Evolutionary conservation across 768 basidiomycete species (phyloP).

Genomic region (Kwoniella pini): DNA sequence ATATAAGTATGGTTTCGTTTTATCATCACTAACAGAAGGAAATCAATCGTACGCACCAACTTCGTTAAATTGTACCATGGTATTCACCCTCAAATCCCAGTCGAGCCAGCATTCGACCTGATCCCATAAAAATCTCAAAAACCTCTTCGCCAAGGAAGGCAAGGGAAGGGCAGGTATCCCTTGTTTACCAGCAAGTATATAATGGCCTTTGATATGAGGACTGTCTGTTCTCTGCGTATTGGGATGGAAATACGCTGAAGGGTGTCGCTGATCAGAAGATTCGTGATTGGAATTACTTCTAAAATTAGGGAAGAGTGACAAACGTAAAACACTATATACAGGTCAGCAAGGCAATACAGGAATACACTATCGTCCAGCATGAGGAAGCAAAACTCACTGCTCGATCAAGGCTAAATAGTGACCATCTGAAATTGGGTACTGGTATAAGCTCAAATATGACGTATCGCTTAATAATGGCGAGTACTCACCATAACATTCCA

Average conservation of each 20-base stretch:
- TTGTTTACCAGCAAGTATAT: not conserved
- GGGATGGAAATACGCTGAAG: conserved; percentile 6
- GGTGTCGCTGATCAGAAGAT: conserved; percentile 26
- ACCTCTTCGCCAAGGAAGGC: conserved; percentile 15
- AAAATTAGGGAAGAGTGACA: conserved; percentile 5
- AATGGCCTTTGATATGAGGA: not conserved
- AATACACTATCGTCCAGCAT: too few species aligned
- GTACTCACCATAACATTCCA: conserved; percentile 47
- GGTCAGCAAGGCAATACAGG: too few species aligned
- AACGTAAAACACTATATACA: not conserved
- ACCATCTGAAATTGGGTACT: conserved; percentile 20
- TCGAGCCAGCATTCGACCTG: conserved; percentile 31
- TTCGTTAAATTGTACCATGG: conserved; percentile 46
- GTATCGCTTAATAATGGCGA: not conserved
- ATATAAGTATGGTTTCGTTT: too few species aligned
- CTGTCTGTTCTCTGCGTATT: not conserved
- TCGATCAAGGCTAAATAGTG: conserved; percentile 42
- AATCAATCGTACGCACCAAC: conserved; percentile 31
- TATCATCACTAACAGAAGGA: not conserved
- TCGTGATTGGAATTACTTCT: conserved; percentile 25
- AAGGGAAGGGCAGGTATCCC: conserved; percentile 4
- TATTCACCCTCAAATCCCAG: conserved; percentile 39
- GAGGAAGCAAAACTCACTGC: conserved; percentile 33
- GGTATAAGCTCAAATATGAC: not conserved
- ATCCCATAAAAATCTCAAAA: conserved; percentile 13